These are phyloP conservation scores for Rubus parviflorus DNA, from an alignment of 306 rosid genomes.

Conservation along the genomic window DNA sequence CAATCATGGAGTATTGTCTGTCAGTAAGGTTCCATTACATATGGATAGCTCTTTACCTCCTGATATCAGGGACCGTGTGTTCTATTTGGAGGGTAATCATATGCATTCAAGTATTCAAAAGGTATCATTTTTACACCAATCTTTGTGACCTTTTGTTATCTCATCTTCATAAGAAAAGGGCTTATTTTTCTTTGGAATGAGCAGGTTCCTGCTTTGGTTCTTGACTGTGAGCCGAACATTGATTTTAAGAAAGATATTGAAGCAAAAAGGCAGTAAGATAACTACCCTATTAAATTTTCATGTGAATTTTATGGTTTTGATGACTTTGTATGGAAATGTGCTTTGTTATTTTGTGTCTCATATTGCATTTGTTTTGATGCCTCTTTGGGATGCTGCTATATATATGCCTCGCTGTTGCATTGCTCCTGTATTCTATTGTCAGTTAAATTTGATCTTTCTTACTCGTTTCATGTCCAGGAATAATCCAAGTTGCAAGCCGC, in stretches of 20 bases:
- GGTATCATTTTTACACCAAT: constrained; percentile 44
- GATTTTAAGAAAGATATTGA: constrained; percentile 94
- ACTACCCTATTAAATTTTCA: neutral
- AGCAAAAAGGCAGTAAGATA: constrained; percentile 88
- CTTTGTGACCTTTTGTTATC: constrained; percentile 16
- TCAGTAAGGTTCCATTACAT: constrained; percentile 63
- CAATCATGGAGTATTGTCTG: constrained; percentile 72
- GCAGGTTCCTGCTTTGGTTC: constrained; percentile 97
- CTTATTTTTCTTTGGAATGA: constrained; percentile 19
- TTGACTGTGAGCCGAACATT: constrained; percentile 97
- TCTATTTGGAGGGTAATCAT: constrained; percentile 90
- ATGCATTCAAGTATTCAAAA: constrained; percentile 98
- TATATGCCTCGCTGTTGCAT: neutral
- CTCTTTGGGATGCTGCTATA: neutral
- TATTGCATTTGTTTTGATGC: neutral
- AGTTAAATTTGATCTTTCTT: neutral
- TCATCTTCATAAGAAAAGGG: neutral
- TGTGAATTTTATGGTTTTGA: neutral
- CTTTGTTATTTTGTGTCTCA: neutral
- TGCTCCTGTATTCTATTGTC: neutral
- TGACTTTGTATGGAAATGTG: neutral
- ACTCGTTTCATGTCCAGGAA: neutral
- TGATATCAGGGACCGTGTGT: constrained; percentile 84
- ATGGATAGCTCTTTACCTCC: constrained; percentile 80
- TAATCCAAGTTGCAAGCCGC: neutral